Conservation (phyloP, 768 basidiomycete species). For the Tubosaeta sp. region DNA sequence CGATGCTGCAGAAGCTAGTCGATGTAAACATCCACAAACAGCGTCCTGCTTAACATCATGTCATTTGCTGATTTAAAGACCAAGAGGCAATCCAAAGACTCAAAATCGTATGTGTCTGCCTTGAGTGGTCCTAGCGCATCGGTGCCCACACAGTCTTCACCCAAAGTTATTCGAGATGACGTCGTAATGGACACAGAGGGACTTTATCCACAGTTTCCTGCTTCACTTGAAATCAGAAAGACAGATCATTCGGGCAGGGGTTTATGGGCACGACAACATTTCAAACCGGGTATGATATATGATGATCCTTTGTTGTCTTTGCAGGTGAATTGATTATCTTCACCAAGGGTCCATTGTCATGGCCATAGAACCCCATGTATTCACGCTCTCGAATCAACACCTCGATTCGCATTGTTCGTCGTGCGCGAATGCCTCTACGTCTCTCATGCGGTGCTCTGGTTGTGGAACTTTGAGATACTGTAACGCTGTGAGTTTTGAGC, state of each 20-base stretch:
- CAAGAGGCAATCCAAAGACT: conserved; percentile 26
- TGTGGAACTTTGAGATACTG: conserved; percentile 79
- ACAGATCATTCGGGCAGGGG: conserved; percentile 42
- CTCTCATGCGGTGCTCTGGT: conserved; percentile 65
- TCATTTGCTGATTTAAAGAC: conserved; percentile 33
- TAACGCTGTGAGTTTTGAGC: conserved; percentile 46
- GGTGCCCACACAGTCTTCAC: conserved; percentile 21
- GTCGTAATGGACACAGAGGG: too few relatives aligned
- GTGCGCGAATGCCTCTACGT: conserved; percentile 44
- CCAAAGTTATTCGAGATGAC: too few relatives aligned
- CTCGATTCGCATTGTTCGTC: conserved; percentile 65
- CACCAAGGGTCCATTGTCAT: conserved; percentile 56
- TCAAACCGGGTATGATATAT: conserved; percentile 42
- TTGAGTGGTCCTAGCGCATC: conserved; percentile 22
- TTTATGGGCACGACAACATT: conserved; percentile 36
- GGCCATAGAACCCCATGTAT: conserved; percentile 53
- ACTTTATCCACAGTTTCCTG: conserved; percentile 37
- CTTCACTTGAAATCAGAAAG: conserved; percentile 36
- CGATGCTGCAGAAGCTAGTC: too few relatives aligned
- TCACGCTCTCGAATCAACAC: conserved; percentile 59
- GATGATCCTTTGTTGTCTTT: not conserved
- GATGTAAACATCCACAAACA: too few relatives aligned
- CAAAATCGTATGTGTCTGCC: too few relatives aligned
- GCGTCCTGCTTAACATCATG: too few relatives aligned
- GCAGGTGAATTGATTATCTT: not conserved